These are phyloP conservation scores for Coriolopsis trogii DNA, from an alignment of 1,284 basidiomycete species.

Conservation along the genomic window DNA sequence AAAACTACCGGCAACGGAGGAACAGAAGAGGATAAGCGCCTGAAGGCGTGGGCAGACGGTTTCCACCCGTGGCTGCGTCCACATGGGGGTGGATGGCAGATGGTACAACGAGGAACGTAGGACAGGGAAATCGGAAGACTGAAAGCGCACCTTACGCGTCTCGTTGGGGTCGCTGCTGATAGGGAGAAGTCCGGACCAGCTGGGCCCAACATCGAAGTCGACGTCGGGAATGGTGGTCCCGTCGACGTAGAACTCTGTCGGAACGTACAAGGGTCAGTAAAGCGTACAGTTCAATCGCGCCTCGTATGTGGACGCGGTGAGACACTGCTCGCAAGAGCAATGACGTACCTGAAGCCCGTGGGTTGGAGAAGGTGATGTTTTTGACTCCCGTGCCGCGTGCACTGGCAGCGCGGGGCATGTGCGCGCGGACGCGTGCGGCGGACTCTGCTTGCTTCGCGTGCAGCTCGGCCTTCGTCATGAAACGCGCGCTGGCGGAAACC, in stretches of 20 bases:
- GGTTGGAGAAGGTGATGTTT: conserved; percentile 75
- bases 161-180: conserved; percentile 64
- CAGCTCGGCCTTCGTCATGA: conserved; percentile 27
- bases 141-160: conserved; percentile 57
- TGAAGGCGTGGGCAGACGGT: conserved; percentile 6
- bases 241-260: conserved; percentile 71
- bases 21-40: background rate
- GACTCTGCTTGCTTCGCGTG: conserved; percentile 29
- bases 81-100: conserved; percentile 2
- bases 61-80: conserved; percentile 2
- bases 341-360: conserved; percentile 59
- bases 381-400: conserved; percentile 36
- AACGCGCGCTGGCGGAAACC: conserved; percentile 13
- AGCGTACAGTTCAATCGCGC: background rate
- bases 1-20: background rate
- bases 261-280: background rate
- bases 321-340: background rate
- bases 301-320: no score
- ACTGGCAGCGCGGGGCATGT: conserved; percentile 10
- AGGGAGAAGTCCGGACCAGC: conserved; percentile 74
- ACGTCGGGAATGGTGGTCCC: conserved; percentile 68
- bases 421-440: conserved; percentile 26
- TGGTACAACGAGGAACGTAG: background rate
- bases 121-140: background rate
- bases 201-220: conserved; percentile 73